Conservation (phyloP, 1,139 yeast genomes). For the Blastobotrys illinoisensis region DNA sequence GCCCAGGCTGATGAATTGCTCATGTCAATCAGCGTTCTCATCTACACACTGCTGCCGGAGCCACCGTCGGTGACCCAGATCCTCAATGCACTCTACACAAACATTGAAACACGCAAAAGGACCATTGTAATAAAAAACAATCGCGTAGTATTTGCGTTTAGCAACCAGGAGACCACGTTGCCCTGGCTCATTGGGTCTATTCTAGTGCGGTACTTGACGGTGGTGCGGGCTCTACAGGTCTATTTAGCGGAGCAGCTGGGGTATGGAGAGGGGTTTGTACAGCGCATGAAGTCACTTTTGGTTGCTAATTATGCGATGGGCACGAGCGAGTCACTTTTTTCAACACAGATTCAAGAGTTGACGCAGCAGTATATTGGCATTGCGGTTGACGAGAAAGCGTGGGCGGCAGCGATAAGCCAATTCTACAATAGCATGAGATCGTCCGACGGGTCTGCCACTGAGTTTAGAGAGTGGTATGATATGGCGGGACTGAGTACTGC, state of each 20-base stretch:
- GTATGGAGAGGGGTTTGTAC: neutral
- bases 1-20: neutral
- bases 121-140: neutral
- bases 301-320: neutral
- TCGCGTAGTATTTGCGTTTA: neutral
- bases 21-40: neutral
- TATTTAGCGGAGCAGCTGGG: conserved; percentile 1
- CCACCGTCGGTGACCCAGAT: neutral
- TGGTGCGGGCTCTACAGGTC: conserved; percentile 7
- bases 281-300: neutral
- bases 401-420: neutral
- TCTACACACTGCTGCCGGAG: neutral
- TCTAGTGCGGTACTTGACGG: neutral
- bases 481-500: neutral
- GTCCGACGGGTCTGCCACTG: neutral
- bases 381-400: neutral
- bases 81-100: neutral
- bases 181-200: conserved; percentile 5
- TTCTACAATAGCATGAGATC: neutral
- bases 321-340: neutral
- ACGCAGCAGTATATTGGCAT: neutral
- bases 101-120: neutral
- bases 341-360: neutral
- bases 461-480: neutral
- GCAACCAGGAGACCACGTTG: neutral